phyloP scores from a whole-genome alignment of 2,329 filamentous ascomycete genomes.

The Seiridium cupressi region DNA sequence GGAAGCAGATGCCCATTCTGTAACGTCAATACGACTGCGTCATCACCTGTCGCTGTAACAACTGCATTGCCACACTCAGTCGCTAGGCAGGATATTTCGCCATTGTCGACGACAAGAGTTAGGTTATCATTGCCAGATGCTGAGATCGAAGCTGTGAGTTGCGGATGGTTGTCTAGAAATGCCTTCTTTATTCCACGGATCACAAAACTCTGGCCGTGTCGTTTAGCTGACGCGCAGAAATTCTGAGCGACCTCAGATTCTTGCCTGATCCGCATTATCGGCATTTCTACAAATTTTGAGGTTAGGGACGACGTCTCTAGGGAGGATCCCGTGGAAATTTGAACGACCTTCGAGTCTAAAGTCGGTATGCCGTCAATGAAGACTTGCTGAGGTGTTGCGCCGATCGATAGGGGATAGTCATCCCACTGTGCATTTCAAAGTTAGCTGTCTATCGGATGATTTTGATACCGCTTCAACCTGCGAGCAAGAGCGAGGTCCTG shows the following conservation, averaged over 20 bases:
- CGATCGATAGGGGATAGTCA: constrained; percentile 41
- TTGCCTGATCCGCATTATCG: constrained; percentile 22
- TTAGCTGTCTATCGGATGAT: too few species aligned
- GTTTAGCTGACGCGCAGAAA: constrained; percentile 21
- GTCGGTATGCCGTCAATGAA: constrained; percentile 41
- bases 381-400: constrained; percentile 44
- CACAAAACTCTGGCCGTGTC: constrained; percentile 24
- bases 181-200: constrained; percentile 35
- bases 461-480: too few species aligned
- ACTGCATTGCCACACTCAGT: constrained; percentile 27
- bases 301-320: not conserved
- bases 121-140: constrained; percentile 17
- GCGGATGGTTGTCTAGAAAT: constrained; percentile 26
- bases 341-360: constrained; percentile 3
- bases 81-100: constrained; percentile 38
- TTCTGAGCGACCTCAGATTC: constrained; percentile 18
- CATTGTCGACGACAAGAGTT: constrained; percentile 38
- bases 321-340: constrained; percentile 5
- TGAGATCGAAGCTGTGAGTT: constrained; percentile 3
- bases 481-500: too few species aligned
- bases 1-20: constrained; percentile 46
- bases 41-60: constrained; percentile 16
- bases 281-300: constrained; percentile 8
- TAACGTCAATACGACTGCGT: constrained; percentile 31
- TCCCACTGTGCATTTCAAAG: constrained; percentile 32